phyloP scores from a whole-genome alignment of 192 early-diverging fungal species.

The Podochytrium sp. region DNA sequence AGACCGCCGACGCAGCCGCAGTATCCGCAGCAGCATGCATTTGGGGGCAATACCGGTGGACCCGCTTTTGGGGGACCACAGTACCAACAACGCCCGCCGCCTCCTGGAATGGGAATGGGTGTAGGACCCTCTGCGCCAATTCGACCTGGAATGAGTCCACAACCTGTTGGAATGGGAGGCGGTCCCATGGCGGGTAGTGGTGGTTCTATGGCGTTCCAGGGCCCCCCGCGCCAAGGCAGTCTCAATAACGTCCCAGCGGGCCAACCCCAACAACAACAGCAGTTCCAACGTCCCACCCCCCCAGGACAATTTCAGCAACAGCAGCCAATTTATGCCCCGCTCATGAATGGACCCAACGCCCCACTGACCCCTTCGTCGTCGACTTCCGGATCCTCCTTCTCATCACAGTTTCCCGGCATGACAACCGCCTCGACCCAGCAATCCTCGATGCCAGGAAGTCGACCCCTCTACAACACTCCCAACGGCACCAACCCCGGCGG shows the following conservation, averaged over 20 bases:
- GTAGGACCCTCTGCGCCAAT: background rate
- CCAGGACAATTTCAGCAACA: background rate
- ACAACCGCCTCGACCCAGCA: background rate
- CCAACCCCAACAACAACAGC: no score
- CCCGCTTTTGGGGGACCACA: no score
- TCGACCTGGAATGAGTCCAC: background rate
- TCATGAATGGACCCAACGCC: background rate
- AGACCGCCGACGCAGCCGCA: conserved; percentile 1
- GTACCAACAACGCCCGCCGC: no score
- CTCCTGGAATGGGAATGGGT: background rate
- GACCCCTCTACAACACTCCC: background rate
- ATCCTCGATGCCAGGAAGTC: background rate
- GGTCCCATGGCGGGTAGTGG: background rate
- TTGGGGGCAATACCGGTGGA: no score
- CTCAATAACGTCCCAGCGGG: no score
- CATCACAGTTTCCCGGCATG: background rate
- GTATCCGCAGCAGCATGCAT: background rate
- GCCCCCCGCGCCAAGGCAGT: conserved; percentile 17
- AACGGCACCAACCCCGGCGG: background rate
- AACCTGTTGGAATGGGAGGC: background rate
- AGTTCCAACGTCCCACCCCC: conserved; percentile 3
- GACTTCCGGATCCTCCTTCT: no score
- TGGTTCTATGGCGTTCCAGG: background rate
- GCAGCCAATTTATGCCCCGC: background rate
- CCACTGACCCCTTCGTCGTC: no score